Evolutionary conservation across 768 basidiomycete genomes (phyloP).

Genomic region (Cyathus striatus): DNA sequence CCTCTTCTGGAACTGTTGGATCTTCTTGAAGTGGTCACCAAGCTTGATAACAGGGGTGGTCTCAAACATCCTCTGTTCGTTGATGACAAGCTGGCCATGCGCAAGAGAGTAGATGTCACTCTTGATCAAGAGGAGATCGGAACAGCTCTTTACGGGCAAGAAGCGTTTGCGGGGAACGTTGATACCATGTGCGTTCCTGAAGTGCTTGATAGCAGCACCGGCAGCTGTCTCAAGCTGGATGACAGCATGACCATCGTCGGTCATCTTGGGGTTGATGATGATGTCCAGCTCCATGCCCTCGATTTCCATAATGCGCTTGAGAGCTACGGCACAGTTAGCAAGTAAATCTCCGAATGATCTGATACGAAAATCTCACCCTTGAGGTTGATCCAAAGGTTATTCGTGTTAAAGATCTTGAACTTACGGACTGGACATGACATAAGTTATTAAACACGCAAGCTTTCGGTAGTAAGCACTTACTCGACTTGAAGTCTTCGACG

Average conservation of each 20-base stretch:
- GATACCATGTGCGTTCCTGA: constrained; percentile 87
- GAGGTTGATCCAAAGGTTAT: constrained; percentile 78
- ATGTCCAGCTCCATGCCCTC: constrained; percentile 91
- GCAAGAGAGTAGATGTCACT: constrained; percentile 88
- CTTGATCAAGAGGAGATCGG: constrained; percentile 85
- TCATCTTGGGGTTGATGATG: constrained; percentile 88
- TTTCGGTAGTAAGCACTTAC: constrained; percentile 23
- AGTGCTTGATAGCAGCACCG: constrained; percentile 92
- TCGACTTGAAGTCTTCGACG: constrained; percentile 89
- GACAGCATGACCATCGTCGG: constrained; percentile 81
- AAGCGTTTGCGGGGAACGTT: constrained; percentile 94
- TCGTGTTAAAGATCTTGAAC: constrained; percentile 93
- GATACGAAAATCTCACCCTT: constrained; percentile 44
- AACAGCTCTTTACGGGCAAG: constrained; percentile 88
- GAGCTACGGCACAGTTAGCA: constrained; percentile 38
- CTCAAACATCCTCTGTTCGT: constrained; percentile 75
- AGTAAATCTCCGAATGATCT: neutral
- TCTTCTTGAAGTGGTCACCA: constrained; percentile 96
- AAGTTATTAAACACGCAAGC: neutral
- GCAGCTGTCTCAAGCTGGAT: constrained; percentile 91
- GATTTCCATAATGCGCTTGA: constrained; percentile 86
- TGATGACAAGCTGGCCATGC: constrained; percentile 87
- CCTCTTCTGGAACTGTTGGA: constrained; percentile 86
- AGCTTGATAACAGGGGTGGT: constrained; percentile 95
- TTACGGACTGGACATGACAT: constrained; percentile 51